Evolutionary conservation across 2,329 filamentous ascomycete species (phyloP).

Genomic region (Thyridium curvatum): DNA sequence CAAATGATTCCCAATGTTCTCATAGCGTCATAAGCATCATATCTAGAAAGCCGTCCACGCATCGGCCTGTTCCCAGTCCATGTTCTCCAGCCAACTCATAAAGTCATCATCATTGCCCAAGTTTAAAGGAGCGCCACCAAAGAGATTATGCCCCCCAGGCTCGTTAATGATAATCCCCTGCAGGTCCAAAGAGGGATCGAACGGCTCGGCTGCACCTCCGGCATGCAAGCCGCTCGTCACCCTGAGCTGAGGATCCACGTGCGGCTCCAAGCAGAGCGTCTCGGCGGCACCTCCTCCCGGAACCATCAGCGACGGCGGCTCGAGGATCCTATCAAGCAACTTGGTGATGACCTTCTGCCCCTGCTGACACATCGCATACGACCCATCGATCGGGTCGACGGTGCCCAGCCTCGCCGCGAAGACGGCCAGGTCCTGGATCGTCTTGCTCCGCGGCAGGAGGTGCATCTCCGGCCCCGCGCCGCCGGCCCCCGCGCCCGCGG

Average conservation of each 20-base stretch:
- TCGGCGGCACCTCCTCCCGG: slow-evolving; percentile 1
- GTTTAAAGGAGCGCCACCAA: slow-evolving; percentile 15
- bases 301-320: no score
- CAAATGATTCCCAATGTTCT: no score
- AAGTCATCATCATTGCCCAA: slow-evolving; percentile 24
- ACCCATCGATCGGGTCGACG: slow-evolving; percentile 21
- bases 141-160: slow-evolving; percentile 12
- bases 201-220: slow-evolving; percentile 7
- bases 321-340: slow-evolving; percentile 26
- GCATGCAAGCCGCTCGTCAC: not conserved
- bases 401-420: slow-evolving; percentile 24
- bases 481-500: no score
- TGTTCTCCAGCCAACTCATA: slow-evolving; percentile 25
- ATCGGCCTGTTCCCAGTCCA: slow-evolving; percentile 21
- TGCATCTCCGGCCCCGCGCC: slow-evolving; percentile 19
- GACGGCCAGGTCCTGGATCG: slow-evolving; percentile 27
- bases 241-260: slow-evolving; percentile 5
- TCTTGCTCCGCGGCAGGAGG: slow-evolving; percentile 25
- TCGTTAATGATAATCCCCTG: slow-evolving; percentile 11
- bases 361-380: slow-evolving; percentile 22
- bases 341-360: slow-evolving; percentile 25
- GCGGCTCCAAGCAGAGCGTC: not conserved
- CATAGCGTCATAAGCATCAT: no score
- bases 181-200: slow-evolving; percentile 6
- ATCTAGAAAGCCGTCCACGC: slow-evolving; percentile 5